Evolutionary conservation across 352 stramenopile species (phyloP), one percentile per base, ranked within the genome.

Genomic region (Elongisporangium prolatum): DNA sequence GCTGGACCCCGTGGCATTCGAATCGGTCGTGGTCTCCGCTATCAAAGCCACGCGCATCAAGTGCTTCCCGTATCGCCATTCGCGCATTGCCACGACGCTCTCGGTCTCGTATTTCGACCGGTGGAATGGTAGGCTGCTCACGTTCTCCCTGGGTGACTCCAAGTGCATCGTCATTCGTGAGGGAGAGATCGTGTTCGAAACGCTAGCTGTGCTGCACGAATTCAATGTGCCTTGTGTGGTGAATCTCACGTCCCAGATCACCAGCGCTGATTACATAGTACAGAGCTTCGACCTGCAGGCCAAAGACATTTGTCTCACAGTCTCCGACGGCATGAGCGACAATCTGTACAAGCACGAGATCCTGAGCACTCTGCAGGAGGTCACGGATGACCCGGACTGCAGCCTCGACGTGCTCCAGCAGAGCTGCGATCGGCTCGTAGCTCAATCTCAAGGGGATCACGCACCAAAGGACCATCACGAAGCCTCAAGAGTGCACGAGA

Each of bases 341-440:
- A 93, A 93, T 54, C 40, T 93, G 22, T 93, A 89, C 69, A 88
- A 89, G 55, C 76, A 89, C 44, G 81, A 93, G 50, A 73, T 93
- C 34, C 55, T 75, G 11, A 58, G 53, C 2, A 67, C 57, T 21
- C 51, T 74, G 0, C 61, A 57, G 10, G 69, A 74, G 56, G 21
- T 67, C 7, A 74, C 60, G 59, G 61, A 56, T 17, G 50, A 48
- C 5, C 48, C 56, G 9, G 18, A 28, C 10, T 38, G 54, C 0
- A 67, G 60, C 22, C 25, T 40, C 5, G 38, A 50, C 54, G 16
- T 10, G 37, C 63, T 89, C 2, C 76, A 91, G 54, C 56, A 62
- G 25, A 63, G 83, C 13, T 87, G 79, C 21, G 70, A 91, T 34
- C 56, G 67, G 44, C 68, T 91, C 16, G 72, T 88, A n/a, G 22